Evolutionary conservation across 495 filamentous ascomycete species (phyloP).

Genomic region (Aspergillus nanangensis): DNA sequence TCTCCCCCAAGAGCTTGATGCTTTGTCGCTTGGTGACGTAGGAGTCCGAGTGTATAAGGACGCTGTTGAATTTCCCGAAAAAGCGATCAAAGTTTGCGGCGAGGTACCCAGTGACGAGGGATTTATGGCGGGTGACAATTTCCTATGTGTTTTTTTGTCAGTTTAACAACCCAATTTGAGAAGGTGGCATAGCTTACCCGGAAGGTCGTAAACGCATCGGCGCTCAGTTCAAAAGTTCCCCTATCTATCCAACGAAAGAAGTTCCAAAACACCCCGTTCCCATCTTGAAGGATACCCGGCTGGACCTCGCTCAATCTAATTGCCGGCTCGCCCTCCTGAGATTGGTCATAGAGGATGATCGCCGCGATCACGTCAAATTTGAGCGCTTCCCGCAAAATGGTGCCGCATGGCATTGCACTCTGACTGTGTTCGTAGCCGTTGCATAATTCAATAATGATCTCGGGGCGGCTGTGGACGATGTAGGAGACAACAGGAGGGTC

Average conservation of each 20-base stretch:
- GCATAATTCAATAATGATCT: constrained; percentile 83
- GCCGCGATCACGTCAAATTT: constrained; percentile 87
- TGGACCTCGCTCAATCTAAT: constrained; percentile 61
- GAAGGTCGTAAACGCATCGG: constrained; percentile 96
- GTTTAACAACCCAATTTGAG: neutral
- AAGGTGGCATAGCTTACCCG: constrained; percentile 51
- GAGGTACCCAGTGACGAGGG: constrained; percentile 79
- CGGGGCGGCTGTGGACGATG: constrained; percentile 76
- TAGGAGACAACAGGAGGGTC: constrained; percentile 81
- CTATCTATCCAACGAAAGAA: constrained; percentile 98
- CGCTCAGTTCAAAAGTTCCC: constrained; percentile 91
- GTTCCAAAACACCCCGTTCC: constrained; percentile 88
- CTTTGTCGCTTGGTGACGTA: constrained; percentile 99
- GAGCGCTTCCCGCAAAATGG: constrained; percentile 83
- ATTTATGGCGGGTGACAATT: constrained; percentile 90
- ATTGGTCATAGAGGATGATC: constrained; percentile 89
- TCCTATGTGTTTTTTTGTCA: constrained; percentile 49
- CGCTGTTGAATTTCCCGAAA: constrained; percentile 82
- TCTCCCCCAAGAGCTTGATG: constrained; percentile 93
- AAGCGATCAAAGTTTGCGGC: constrained; percentile 84
- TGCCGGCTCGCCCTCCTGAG: constrained; percentile 50
- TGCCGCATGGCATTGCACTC: constrained; percentile 89
- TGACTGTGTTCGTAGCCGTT: constrained; percentile 85
- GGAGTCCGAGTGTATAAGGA: constrained; percentile 85
- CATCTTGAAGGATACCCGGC: constrained; percentile 59